Base-by-base conservation (phyloP, 2,329 filamentous ascomycete species). In the Ploettnerulaceae sp. region DNA sequence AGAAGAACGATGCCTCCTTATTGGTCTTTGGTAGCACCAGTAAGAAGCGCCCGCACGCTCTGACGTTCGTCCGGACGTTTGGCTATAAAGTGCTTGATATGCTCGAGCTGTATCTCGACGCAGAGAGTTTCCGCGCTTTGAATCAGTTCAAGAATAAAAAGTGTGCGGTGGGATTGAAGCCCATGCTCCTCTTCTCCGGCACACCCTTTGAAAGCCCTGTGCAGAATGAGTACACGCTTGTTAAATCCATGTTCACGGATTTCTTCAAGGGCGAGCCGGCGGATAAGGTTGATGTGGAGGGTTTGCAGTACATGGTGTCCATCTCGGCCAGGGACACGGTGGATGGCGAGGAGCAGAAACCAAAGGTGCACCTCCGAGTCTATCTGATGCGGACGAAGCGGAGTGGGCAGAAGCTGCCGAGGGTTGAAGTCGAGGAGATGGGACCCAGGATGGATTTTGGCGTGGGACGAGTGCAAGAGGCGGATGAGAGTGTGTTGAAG, bases 371-470 rank as follows among this genome's bases (percentile, higher is more conserved):
- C 66, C 64, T 96, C 60, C 81, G 93, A 50, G 83, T 86, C 64
- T 97, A 96, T 69, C 78, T 89, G 58, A 84, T 97, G 58, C 75
- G 77, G 61, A 97, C 93, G 38, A 87, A 87, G 76, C 85, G 84
- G 63, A 89, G 84, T 57, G 89, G 89, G 6, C 86, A 93, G 67
- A 87, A 84, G 62, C 72, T 97, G 34, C 93, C 93, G 6, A 81
- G 89, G 45, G 86, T 98, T 14, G 91, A 97, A 66, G 77, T 97
- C 47, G 89, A 95, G 67, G 90, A 96, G 71, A 94, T 96, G 72
- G 91, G 93, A 0, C 93, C 93, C 4, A 79, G 91, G 55, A 89
- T 97, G 70, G 89, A 96, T 70, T 90, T 96, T 67, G 81, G 85
- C 55, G 74, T 96, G 44, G 90, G 93, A 18, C 82, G 93, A 58